Evolutionary conservation across 768 basidiomycete species (phyloP), one percentile per base, ranked within the genome.

Genomic region (Myochromella boudieri): DNA sequence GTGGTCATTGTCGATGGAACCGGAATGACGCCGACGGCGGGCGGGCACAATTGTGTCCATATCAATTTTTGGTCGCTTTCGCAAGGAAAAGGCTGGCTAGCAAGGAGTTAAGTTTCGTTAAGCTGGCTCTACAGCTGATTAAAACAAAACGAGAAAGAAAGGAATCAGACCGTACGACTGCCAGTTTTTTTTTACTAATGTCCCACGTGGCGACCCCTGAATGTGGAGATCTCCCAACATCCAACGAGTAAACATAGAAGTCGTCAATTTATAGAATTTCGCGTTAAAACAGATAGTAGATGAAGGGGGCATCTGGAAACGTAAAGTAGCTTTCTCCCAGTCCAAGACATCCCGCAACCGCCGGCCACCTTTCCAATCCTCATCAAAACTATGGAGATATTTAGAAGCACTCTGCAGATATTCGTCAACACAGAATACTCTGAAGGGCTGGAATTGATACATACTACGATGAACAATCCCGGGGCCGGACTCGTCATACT

Each of bases 401-500:
- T 58, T 58, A 65, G 58, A 65, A 65, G 55, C 63, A 65, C 47
- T 65, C 63, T 65, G 42, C 21, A 27, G 8, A 38, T 6, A 45
- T 52, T 18, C 46, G 24, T 32, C 15, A 37, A 29, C 18, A n/a
- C 33, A 22, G 7, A 8, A 18, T 25, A 17, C 10, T 6, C 14
- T 6, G 8, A 18, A 1, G 17, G n/a, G 20, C 18, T 15, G 22
- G 1, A 15, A 39, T 3, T 21, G n/a, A 40, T 55, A 77, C 78
- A 51, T 64, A 82, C 81, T 87, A 75, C 85, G 86, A 60, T 88
- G 87, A 56, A 87, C 84, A 52, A 89, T 88, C 47, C 78, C 82
- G 52, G 87, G 86, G 37, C 87, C 86, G 46, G 77, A 79, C 67
- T 90, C 91, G 65, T 93, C 91, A 70, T 93, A 94, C 73, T 94